phyloP scores from a whole-genome alignment of 2,329 filamentous ascomycete species.

The Colletotrichum sp. region DNA sequence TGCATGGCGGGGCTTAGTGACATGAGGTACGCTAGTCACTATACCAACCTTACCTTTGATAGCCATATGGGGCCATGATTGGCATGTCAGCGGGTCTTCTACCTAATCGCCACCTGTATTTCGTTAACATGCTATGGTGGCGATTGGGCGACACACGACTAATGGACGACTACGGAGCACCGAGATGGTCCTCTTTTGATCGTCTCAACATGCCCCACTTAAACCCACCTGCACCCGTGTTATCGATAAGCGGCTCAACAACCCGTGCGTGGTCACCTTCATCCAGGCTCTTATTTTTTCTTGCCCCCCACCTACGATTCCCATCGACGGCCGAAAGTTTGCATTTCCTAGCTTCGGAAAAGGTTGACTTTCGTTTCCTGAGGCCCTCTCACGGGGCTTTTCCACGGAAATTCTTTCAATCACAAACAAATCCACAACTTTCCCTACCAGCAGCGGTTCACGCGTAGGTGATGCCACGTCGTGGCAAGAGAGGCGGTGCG shows the following conservation, averaged over 20 bases:
- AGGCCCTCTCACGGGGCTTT: background rate
- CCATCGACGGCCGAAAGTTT: background rate
- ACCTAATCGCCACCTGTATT: background rate
- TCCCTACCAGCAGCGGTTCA: background rate
- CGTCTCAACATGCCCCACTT: background rate
- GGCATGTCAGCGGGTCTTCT: background rate
- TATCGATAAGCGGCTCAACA: background rate
- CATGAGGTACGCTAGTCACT: background rate
- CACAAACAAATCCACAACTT: background rate
- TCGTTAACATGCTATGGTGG: background rate
- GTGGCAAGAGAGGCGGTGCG: constrained; percentile 7
- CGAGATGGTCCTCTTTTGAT: background rate
- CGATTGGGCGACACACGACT: background rate
- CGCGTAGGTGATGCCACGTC: constrained; percentile 11
- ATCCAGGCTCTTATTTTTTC: background rate
- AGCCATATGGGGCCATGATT: background rate
- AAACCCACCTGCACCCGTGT: background rate
- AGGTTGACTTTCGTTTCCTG: background rate
- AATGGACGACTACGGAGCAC: background rate
- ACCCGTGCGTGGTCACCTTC: background rate
- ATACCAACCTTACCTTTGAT: background rate
- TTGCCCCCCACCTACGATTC: background rate
- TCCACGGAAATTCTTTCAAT: background rate
- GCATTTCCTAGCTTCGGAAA: background rate
- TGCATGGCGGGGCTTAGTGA: background rate